These are phyloP conservation scores for Crepidotus variabilis DNA, from an alignment of 768 basidiomycete species.

Conservation along the genomic window DNA sequence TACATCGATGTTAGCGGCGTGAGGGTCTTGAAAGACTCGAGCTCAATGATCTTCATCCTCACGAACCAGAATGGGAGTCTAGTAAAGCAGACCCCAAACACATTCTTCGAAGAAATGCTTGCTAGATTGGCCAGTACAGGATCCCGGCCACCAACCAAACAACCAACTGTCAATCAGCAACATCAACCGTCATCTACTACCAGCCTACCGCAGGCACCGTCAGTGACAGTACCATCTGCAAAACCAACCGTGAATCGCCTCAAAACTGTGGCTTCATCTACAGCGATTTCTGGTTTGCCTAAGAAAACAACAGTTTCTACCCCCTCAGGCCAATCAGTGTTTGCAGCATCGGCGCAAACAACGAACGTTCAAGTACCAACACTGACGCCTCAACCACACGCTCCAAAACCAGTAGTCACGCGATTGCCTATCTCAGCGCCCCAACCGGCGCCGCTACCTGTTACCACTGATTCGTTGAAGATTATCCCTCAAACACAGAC, in stretches of 20 bases:
- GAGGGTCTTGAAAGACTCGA: constrained; percentile 1
- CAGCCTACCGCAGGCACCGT: no score
- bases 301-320: no score
- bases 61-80: not conserved
- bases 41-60: not conserved
- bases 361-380: no score
- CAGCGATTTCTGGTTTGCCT: no score
- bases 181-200: no score
- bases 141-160: not conserved
- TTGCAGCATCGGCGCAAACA: no score
- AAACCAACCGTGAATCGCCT: no score
- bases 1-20: not conserved
- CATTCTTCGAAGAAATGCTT: constrained; percentile 3
- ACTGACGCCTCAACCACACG: no score
- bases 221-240: no score
- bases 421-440: not conserved
- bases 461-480: not conserved
- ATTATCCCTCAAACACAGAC: not conserved
- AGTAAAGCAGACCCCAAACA: not conserved
- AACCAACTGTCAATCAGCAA: no score
- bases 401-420: not conserved
- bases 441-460: not conserved
- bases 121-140: not conserved
- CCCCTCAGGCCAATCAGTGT: no score
- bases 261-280: no score